Evolutionary conservation across 2,329 filamentous ascomycete species (phyloP).

Genomic region (Aureobasidium subglaciale): DNA sequence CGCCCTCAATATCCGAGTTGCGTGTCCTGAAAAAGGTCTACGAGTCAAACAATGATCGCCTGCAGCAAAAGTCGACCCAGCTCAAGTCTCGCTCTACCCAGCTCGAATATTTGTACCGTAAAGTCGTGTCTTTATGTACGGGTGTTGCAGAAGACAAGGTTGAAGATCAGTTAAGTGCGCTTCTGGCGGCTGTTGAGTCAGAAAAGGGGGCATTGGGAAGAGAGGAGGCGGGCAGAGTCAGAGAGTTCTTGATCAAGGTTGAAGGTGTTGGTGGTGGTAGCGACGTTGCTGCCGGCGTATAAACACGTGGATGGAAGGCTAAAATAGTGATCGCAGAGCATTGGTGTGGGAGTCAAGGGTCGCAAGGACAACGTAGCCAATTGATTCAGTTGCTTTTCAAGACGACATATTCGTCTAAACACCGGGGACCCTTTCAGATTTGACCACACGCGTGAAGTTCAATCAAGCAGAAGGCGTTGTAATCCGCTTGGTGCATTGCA

Average conservation of each 20-base stretch:
- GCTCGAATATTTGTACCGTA: conserved; percentile 78
- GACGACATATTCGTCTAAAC: too few species aligned
- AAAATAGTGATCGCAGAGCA: neutral
- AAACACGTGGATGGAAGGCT: neutral
- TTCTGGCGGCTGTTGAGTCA: conserved; percentile 84
- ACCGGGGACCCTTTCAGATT: too few species aligned
- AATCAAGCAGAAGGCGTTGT: too few species aligned
- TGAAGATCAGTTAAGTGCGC: conserved; percentile 68
- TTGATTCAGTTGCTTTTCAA: neutral
- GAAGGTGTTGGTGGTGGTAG: conserved; percentile 43
- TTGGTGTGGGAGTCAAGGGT: neutral
- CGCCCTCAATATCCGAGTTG: conserved; percentile 33
- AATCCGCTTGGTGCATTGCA: too few species aligned
- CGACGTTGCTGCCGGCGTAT: neutral
- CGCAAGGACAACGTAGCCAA: neutral
- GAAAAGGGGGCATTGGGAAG: conserved; percentile 44
- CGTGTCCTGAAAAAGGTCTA: conserved; percentile 65
- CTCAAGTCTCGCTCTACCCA: conserved; percentile 76
- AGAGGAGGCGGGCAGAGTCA: conserved; percentile 54
- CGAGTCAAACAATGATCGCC: conserved; percentile 57
- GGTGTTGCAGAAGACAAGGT: conserved; percentile 70
- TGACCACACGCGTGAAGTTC: too few species aligned
- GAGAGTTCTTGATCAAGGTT: conserved; percentile 72
- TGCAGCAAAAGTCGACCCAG: conserved; percentile 59
- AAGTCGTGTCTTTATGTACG: conserved; percentile 81